phyloP scores from a whole-genome alignment of 768 basidiomycete genomes.

The Suillus americanus region DNA sequence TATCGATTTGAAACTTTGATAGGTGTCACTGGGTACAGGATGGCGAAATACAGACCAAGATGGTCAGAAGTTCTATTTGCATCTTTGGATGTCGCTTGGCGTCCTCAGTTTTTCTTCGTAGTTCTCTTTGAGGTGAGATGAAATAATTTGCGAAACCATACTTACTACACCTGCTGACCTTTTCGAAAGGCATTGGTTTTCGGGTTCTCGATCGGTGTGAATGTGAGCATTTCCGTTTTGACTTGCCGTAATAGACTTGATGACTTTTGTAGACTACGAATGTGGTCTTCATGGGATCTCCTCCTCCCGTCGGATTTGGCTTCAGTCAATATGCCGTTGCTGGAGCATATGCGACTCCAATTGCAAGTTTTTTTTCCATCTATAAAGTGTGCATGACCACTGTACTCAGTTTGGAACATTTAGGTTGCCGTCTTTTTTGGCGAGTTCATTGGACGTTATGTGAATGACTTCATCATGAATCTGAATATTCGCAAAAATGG shows the following conservation, averaged over 20 bases:
- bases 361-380: conserved; percentile 28
- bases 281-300: conserved; percentile 50
- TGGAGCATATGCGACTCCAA: conserved; percentile 43
- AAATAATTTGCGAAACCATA: not conserved
- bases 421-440: conserved; percentile 52
- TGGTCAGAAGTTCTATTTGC: conserved; percentile 37
- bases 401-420: not conserved
- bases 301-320: conserved; percentile 47
- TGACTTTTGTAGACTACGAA: conserved; percentile 44
- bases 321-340: conserved; percentile 42
- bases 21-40: conserved; percentile 46
- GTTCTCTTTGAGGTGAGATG: conserved; percentile 38
- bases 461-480: conserved; percentile 51
- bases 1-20: conserved; percentile 47
- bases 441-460: conserved; percentile 48
- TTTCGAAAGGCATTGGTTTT: conserved; percentile 39
- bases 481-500: conserved; percentile 42
- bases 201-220: conserved; percentile 50
- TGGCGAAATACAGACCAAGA: conserved; percentile 44
- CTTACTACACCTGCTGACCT: not conserved
- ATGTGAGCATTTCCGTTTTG: conserved; percentile 25
- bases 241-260: not conserved
- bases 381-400: not conserved
- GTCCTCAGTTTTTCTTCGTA: conserved; percentile 46
- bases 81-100: conserved; percentile 43